A percentile compares a stretch with the other conserved stretches of the same genome.
phyloP scores from a whole-genome alignment of 192 early-diverging fungal species.

The Dimargaris cristalligena region DNA sequence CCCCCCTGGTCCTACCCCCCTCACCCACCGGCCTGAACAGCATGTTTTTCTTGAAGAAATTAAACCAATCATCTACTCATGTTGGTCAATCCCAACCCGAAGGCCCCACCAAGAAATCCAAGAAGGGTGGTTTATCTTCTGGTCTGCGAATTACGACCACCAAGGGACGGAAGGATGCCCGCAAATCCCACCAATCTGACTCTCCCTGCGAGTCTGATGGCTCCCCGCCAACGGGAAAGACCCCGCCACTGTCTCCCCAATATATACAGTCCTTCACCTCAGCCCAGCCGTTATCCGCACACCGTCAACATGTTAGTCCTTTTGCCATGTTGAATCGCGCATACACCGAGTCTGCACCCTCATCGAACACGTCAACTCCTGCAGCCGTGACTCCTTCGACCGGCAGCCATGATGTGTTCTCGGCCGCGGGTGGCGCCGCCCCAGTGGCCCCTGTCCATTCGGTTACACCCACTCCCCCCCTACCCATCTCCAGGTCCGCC shows the following conservation, averaged over 20 bases:
- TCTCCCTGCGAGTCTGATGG: neutral
- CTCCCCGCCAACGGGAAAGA: neutral
- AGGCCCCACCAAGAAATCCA: neutral
- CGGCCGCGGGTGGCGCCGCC: neutral
- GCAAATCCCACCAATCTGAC: neutral
- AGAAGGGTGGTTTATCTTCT: neutral
- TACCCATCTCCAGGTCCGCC: neutral
- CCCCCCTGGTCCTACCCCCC: neutral
- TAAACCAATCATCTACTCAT: neutral
- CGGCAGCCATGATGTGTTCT: neutral
- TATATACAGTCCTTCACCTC: neutral
- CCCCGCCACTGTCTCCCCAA: neutral
- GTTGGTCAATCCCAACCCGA: neutral
- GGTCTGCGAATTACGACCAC: neutral
- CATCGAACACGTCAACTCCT: neutral
- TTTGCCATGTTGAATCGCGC: neutral
- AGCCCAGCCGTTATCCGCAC: neutral
- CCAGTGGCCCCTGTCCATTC: neutral
- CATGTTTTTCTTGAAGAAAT: slow-evolving; percentile 5
- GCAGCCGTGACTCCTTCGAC: neutral
- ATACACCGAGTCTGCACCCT: neutral
- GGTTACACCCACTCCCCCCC: neutral
- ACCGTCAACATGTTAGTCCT: neutral
- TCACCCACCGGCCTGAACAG: neutral
- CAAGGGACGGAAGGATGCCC: neutral